phyloP scores from a whole-genome alignment of 345 rosid genomes.

The Anastatica hierochuntica region DNA sequence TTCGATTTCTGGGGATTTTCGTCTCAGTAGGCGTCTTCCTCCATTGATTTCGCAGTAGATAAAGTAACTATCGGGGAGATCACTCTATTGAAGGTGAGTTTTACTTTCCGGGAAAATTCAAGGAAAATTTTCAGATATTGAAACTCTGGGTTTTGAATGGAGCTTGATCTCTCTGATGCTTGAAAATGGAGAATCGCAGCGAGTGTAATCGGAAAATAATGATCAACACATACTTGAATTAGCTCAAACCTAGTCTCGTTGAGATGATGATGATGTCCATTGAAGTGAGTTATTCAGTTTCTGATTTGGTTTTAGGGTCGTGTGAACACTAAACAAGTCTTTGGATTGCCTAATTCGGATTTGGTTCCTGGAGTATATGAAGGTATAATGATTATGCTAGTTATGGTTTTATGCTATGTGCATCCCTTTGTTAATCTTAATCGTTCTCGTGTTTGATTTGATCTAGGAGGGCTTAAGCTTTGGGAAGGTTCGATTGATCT shows the following conservation, averaged over 20 bases:
- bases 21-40: constrained; percentile 36
- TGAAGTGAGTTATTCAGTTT: neutral
- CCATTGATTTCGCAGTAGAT: constrained; percentile 38
- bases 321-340: constrained; percentile 73
- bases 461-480: constrained; percentile 81
- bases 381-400: constrained; percentile 34
- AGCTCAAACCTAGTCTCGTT: no score
- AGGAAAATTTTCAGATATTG: no score
- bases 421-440: neutral
- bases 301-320: constrained; percentile 48
- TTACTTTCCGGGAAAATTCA: no score
- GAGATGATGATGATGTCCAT: neutral
- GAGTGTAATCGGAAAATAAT: no score
- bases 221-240: no score
- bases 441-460: neutral
- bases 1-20: constrained; percentile 2
- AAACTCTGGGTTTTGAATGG: no score
- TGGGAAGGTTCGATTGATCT: constrained; percentile 98
- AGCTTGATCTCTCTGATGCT: no score
- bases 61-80: constrained; percentile 43
- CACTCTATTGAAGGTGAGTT: constrained; percentile 60
- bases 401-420: neutral
- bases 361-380: constrained; percentile 91
- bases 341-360: constrained; percentile 78
- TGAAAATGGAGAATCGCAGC: no score